Conservation (phyloP, 75 land plant species). For the Selaginella tamariscina region DNA sequence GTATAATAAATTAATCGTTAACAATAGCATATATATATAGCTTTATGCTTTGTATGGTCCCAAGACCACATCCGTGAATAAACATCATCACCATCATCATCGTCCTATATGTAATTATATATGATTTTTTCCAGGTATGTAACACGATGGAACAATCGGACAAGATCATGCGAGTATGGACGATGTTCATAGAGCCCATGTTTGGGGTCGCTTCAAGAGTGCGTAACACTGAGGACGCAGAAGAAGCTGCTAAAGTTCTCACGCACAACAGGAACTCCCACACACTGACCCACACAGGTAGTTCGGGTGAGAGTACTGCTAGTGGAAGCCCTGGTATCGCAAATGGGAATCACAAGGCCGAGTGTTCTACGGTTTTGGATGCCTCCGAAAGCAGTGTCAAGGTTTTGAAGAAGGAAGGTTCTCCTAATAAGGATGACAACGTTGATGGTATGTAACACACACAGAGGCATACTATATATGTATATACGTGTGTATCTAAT, state of each 20-base stretch:
- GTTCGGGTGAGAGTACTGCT: slow-evolving; percentile 12
- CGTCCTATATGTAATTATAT: no score
- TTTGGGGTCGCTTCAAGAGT: slow-evolving; percentile 57
- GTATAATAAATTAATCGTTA: no score
- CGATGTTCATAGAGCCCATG: slow-evolving; percentile 66
- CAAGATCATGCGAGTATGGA: slow-evolving; percentile 75
- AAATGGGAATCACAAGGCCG: no score
- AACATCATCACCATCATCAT: no score
- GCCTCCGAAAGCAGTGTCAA: neutral
- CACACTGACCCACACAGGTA: no score
- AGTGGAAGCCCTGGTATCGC: slow-evolving; percentile 9
- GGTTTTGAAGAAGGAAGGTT: neutral
- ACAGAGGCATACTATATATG: no score
- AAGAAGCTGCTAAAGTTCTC: slow-evolving; percentile 43
- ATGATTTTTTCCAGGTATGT: no score
- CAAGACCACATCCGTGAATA: no score
- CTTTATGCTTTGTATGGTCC: no score
- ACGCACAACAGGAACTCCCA: neutral
- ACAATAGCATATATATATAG: no score
- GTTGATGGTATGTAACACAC: neutral
- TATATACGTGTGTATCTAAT: no score
- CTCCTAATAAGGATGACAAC: neutral
- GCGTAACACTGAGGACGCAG: slow-evolving; percentile 62
- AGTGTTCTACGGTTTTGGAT: no score
- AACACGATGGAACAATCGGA: slow-evolving; percentile 62